A percentile compares a stretch with the other conserved stretches of the same genome.
phyloP scores from a whole-genome alignment of 768 basidiomycete species.

The Hypsizygus marmoreus region DNA sequence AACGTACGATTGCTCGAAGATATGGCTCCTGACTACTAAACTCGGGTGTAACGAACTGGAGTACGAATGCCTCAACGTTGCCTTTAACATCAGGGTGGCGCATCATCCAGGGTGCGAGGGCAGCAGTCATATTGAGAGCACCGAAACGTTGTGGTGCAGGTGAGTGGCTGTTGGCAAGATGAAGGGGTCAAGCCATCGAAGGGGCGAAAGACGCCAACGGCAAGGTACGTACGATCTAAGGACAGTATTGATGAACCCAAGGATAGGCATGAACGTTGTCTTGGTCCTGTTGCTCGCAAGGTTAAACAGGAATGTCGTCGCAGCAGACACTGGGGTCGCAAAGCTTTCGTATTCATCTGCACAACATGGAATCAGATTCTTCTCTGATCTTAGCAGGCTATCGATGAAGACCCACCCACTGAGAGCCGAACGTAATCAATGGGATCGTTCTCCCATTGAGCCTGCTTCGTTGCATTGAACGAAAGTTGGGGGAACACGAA shows the following conservation, averaged over 20 bases:
- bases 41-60: slow-evolving; percentile 74
- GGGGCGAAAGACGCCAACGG: background rate
- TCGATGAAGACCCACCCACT: slow-evolving; percentile 61
- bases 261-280: slow-evolving; percentile 77
- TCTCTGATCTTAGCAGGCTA: too few species aligned
- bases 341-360: slow-evolving; percentile 83
- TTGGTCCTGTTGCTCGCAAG: slow-evolving; percentile 81
- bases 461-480: slow-evolving; percentile 67
- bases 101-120: slow-evolving; percentile 79
- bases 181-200: slow-evolving; percentile 3
- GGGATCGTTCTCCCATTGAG: slow-evolving; percentile 80
- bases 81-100: slow-evolving; percentile 78
- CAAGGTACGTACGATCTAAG: slow-evolving; percentile 55
- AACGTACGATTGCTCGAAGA: slow-evolving; percentile 74
- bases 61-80: slow-evolving; percentile 77
- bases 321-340: slow-evolving; percentile 74
- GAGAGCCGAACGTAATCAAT: slow-evolving; percentile 78
- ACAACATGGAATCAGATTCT: too few species aligned
- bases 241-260: slow-evolving; percentile 76
- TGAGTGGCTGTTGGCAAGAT: slow-evolving; percentile 36
- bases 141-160: slow-evolving; percentile 74
- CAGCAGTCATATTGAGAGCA: slow-evolving; percentile 80
- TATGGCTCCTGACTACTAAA: slow-evolving; percentile 69
- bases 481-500: slow-evolving; percentile 89
- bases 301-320: slow-evolving; percentile 78